Evolutionary conservation across 768 basidiomycete genomes (phyloP), one percentile per base, ranked within the genome.

Genomic region (Mycena albidolilacea): DNA sequence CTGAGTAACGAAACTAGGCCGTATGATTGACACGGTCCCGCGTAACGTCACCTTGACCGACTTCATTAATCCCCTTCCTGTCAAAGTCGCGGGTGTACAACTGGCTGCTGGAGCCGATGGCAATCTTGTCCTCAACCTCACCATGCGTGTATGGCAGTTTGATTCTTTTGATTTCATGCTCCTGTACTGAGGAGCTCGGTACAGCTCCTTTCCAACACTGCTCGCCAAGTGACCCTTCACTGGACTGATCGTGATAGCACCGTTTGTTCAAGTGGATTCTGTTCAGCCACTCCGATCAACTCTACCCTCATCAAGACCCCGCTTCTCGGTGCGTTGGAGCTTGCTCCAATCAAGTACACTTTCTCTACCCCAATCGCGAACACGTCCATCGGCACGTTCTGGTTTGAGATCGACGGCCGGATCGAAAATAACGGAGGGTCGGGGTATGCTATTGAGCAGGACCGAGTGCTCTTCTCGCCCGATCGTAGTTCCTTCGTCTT

Each of bases 1-100:
- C 30, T 30, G 30, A 30, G 2, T 30, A 30, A 30, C 30, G 30
- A 30, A 30, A 30, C 30, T 30, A 30, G 30, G 30, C 7, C 50
- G 50, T 21, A 52, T 52, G 50, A 52, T 52, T 52, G 50, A 52
- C 50, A 52, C 50, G n/a, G 50, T 52, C n/a, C 50, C 50, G n/a
- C 9, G 50, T n/a, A 52, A 52, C 21, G 50, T 52, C 21, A 52
- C 50, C 11, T 52, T 52, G 11, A 52, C 50, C n/a, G 50, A 52
- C n/a, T 9, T 52, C 50, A 52, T 52, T 11, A 7, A 52, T 12
- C 50, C 50, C n/a, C n/a, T 52, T 7, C 50, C 50, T 7, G 50
- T 52, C 50, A 52, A 52, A 21, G 50, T 52, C 50, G 50, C 50
- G 8, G 50, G 50, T 11, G 50, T 52, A 11, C 50, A 52, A 11